A percentile compares a stretch with the other conserved stretches of the same genome.
Evolutionary conservation across 2,329 filamentous ascomycete genomes (phyloP).

Genomic region (Phialophora tarda): DNA sequence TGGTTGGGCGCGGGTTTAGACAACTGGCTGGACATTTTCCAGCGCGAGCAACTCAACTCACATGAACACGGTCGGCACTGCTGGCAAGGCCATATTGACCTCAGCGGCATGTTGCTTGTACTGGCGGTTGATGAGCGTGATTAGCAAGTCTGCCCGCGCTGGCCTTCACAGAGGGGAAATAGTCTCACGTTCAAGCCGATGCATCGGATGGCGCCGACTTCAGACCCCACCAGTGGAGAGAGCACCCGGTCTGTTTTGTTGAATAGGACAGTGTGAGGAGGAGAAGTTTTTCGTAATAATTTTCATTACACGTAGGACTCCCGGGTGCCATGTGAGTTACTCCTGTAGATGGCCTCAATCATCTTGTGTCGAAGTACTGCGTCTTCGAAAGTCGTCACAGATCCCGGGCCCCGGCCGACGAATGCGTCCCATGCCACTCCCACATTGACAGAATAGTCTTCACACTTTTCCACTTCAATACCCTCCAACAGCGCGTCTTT

Average conservation of each 20-base stretch:
- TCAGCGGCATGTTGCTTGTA: slow-evolving; percentile 52
- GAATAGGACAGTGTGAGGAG: too few relatives aligned
- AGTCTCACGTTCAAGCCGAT: slow-evolving; percentile 51
- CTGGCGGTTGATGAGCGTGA: slow-evolving; percentile 5
- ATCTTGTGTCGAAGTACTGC: too few relatives aligned
- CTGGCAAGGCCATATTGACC: slow-evolving; percentile 47
- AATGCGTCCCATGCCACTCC: too few relatives aligned
- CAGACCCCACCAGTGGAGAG: slow-evolving; percentile 44
- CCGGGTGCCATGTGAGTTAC: too few relatives aligned
- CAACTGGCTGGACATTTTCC: not conserved
- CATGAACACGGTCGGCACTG: slow-evolving; percentile 48
- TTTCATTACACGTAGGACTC: too few relatives aligned
- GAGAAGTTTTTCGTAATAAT: too few relatives aligned
- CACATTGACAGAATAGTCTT: too few relatives aligned
- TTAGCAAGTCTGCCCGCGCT: not conserved
- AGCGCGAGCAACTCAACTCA: slow-evolving; percentile 4
- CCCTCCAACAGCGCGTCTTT: too few relatives aligned
- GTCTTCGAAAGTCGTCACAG: too few relatives aligned
- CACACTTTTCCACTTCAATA: too few relatives aligned
- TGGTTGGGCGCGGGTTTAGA: not conserved
- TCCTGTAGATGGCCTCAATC: too few relatives aligned
- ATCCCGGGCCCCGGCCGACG: too few relatives aligned
- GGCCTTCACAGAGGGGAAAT: not conserved
- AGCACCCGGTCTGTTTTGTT: slow-evolving; percentile 44
- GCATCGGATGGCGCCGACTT: slow-evolving; percentile 53